Evolutionary conservation across 2,329 filamentous ascomycete species (phyloP), one percentile per base, ranked within the genome.

Genomic region (Rhexocercosporidium sp.): DNA sequence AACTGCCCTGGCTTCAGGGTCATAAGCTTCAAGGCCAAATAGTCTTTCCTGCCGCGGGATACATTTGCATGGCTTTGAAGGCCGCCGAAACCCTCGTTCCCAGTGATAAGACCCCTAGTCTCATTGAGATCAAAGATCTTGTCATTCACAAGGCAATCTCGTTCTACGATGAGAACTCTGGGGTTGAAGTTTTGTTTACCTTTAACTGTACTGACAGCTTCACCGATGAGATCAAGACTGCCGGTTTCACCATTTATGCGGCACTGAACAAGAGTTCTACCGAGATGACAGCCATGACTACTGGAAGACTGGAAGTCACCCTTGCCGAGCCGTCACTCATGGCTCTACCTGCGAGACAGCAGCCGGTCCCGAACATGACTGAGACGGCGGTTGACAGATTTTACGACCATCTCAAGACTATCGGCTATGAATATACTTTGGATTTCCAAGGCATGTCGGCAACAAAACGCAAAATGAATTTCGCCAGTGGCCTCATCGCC

Each of bases 1-100:
- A 83, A 29, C 62, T 79, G 0, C 76, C 79, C 0, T 86, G 84
- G 84, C 61, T 85, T 0, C 69, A 69, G 0, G 81, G 84, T 41
- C 83, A 86, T 66, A 72, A 72, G n/a, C 66, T 86, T 0, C 73
- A 78, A 3, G 73, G 74, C 0, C 65, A 71, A 39, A 56, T 59
- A 3, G 71, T 85, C n/a, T 73, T 85, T 2, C 83, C 83, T 0
- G 83, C 81, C 1, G 81, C 83, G 0, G 83, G 78, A 0, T 85
- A 84, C 67, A 79, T 81, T 56, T 67, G 80, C 60, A 83, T 84
- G 80, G 81, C 82, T 0, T 68, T 83, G 4, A 82, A 84, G 47
- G 82, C 82, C 2, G 78, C 80, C 7, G 73, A 72, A 56, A 64
- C 62, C 7, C 66, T 72, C 60, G 54, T 71, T 14, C 70, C 70